These are phyloP conservation scores for Yamadazyma akitaensis DNA, from an alignment of 805 yeast species.

Conservation along the genomic window DNA sequence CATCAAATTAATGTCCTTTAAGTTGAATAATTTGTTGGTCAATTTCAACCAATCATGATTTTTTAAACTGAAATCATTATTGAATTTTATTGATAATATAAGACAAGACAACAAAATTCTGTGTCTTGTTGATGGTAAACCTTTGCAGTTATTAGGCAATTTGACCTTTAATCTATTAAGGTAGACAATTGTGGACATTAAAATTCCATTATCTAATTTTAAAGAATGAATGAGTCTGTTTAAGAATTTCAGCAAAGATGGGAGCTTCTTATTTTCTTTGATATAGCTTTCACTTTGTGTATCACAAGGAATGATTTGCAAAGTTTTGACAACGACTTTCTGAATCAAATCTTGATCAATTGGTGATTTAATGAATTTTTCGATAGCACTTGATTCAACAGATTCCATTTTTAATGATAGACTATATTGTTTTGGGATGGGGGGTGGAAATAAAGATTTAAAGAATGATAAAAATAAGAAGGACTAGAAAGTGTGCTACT, in stretches of 20 bases:
- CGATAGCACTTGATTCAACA: slow-evolving; percentile 48
- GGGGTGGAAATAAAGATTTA: neutral
- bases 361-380: slow-evolving; percentile 58
- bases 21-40: slow-evolving; percentile 67
- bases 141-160: slow-evolving; percentile 69
- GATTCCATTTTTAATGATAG: slow-evolving; percentile 8
- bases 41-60: slow-evolving; percentile 77
- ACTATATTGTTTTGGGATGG: neutral
- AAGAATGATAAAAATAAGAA: neutral
- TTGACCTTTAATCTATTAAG: slow-evolving; percentile 57
- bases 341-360: slow-evolving; percentile 74
- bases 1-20: slow-evolving; percentile 73
- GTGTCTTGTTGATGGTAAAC: slow-evolving; percentile 77
- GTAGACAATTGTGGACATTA: slow-evolving; percentile 69
- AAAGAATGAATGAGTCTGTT: slow-evolving; percentile 69
- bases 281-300: slow-evolving; percentile 15
- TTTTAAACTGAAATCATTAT: slow-evolving; percentile 76
- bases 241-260: slow-evolving; percentile 73
- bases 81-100: slow-evolving; percentile 68
- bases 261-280: slow-evolving; percentile 43
- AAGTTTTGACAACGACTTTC: slow-evolving; percentile 60
- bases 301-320: slow-evolving; percentile 62
- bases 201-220: slow-evolving; percentile 76
- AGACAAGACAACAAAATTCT: slow-evolving; percentile 72
- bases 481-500: neutral